phyloP scores from a whole-genome alignment of 768 basidiomycete genomes.

The Dioszegia hungarica region DNA sequence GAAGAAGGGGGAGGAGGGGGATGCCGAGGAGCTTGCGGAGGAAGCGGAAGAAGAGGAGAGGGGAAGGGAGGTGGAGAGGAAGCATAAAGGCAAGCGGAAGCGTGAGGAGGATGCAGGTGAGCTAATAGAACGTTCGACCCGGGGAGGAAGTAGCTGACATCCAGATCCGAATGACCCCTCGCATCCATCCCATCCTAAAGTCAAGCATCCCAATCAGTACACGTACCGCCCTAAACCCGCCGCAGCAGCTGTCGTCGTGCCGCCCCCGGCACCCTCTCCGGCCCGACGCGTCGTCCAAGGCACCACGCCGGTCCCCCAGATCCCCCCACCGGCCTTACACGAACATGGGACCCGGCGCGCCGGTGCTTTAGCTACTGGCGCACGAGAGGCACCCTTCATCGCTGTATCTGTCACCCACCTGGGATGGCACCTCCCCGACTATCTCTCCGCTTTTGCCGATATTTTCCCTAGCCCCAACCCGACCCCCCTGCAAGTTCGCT shows the following conservation, averaged over 20 bases:
- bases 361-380: constrained; percentile 28
- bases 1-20: constrained; percentile 53
- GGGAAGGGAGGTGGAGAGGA: constrained; percentile 1
- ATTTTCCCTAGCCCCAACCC: constrained; percentile 66
- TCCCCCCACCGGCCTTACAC: constrained; percentile 29
- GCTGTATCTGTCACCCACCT: constrained; percentile 29
- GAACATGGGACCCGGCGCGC: constrained; percentile 42
- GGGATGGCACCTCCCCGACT: constrained; percentile 83
- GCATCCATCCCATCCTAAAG: constrained; percentile 14
- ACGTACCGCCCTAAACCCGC: constrained; percentile 51
- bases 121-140: constrained; percentile 2
- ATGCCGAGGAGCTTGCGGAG: constrained; percentile 16
- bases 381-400: constrained; percentile 19
- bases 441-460: constrained; percentile 76
- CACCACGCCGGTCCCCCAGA: constrained; percentile 24
- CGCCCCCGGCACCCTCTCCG: constrained; percentile 23
- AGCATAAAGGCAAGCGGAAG: constrained; percentile 53
- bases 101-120: constrained; percentile 34
- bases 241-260: constrained; percentile 1
- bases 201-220: constrained; percentile 56
- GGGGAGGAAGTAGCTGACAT: constrained; percentile 9
- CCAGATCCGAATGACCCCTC: not conserved
- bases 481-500: constrained; percentile 55
- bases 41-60: constrained; percentile 11
- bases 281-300: constrained; percentile 14